Conservation (phyloP, 2,329 filamentous ascomycete species). For the Penicillium vulpinum region DNA sequence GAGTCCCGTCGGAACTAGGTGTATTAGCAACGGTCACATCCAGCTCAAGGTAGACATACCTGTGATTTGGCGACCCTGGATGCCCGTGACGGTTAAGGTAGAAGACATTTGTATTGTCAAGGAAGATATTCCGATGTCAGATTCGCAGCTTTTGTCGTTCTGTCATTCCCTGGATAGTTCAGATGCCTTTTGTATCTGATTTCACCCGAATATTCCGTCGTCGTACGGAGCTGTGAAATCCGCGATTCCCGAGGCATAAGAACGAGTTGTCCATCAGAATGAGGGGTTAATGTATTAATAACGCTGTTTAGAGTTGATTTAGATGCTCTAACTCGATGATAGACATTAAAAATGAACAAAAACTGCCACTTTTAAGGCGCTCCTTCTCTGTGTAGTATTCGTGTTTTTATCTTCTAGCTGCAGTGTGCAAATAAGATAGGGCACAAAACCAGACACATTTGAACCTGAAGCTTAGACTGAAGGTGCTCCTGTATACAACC, state of each 20-base stretch:
- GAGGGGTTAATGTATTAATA: neutral
- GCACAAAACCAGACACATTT: neutral
- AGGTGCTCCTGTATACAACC: neutral
- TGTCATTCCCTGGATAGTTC: neutral
- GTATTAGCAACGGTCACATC: neutral
- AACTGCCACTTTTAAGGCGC: neutral
- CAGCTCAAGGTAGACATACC: conserved; percentile 1
- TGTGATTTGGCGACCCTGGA: conserved; percentile 20
- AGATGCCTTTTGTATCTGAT: conserved; percentile 2
- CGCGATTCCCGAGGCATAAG: neutral
- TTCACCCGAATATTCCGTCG: conserved; percentile 2
- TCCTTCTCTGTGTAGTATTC: neutral
- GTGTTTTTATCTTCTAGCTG: neutral
- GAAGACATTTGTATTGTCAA: conserved; percentile 3
- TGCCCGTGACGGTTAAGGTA: conserved; percentile 15
- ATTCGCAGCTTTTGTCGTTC: neutral
- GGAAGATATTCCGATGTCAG: neutral
- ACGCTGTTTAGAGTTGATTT: neutral
- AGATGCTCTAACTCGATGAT: neutral
- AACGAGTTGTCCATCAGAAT: neutral
- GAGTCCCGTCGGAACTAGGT: conserved; percentile 27
- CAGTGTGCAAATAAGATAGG: too few relatives aligned
- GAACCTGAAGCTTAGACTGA: too few relatives aligned
- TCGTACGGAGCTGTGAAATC: too few relatives aligned
- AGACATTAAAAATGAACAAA: neutral